These are phyloP conservation scores for Pichia sp. DNA, from an alignment of 1,139 yeast genomes.

Conservation along the genomic window DNA sequence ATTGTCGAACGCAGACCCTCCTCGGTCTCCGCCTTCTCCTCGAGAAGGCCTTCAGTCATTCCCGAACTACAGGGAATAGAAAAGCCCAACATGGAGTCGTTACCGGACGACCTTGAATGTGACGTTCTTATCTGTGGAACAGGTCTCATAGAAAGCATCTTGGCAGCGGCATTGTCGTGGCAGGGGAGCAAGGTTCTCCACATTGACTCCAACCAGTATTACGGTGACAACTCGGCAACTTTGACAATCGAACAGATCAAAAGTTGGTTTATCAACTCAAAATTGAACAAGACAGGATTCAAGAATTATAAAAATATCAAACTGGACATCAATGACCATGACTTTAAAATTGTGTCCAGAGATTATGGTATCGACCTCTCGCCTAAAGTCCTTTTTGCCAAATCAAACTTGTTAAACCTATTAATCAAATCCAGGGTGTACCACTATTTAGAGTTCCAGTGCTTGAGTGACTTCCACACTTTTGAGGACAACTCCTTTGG, in stretches of 20 bases:
- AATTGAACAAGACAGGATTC: constrained; percentile 35
- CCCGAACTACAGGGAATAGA: constrained; percentile 67
- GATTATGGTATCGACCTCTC: constrained; percentile 85
- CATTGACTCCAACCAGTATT: constrained; percentile 74
- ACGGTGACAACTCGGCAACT: constrained; percentile 87
- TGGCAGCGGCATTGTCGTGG: constrained; percentile 96
- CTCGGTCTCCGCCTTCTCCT: constrained; percentile 20
- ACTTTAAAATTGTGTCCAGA: constrained; percentile 49
- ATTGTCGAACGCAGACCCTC: constrained; percentile 64
- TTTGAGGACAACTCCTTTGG: constrained; percentile 88
- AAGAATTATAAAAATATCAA: constrained; percentile 57
- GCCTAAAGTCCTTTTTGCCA: constrained; percentile 87
- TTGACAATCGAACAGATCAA: constrained; percentile 80
- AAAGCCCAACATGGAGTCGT: constrained; percentile 45
- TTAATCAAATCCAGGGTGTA: constrained; percentile 81
- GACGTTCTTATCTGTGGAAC: constrained; percentile 93
- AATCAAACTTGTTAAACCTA: constrained; percentile 75
- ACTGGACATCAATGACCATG: constrained; percentile 65
- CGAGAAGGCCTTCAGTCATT: constrained; percentile 62
- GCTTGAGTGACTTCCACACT: constrained; percentile 83
- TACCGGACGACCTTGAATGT: constrained; percentile 52
- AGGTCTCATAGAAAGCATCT: constrained; percentile 79
- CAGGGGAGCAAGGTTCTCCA: constrained; percentile 90
- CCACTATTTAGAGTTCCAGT: constrained; percentile 87
- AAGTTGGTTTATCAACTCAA: constrained; percentile 73